Conservation (phyloP, 2,329 filamentous ascomycete genomes). For the Colletotrichum sp. region DNA sequence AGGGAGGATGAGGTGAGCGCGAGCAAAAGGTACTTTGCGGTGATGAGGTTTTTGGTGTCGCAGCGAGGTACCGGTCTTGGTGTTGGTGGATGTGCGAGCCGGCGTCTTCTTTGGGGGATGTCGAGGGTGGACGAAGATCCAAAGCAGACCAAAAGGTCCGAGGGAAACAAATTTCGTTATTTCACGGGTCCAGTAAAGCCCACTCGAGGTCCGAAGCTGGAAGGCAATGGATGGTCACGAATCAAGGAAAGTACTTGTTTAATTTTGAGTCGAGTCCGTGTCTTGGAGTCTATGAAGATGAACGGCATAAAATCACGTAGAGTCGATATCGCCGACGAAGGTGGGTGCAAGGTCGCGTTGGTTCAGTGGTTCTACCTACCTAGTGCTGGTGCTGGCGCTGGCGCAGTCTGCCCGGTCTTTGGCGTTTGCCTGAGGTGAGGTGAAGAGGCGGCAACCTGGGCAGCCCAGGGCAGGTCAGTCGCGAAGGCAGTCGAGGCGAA, state of each 20-base stretch:
- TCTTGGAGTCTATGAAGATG: neutral
- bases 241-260: neutral
- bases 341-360: neutral
- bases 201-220: neutral
- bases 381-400: neutral
- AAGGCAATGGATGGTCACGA: neutral
- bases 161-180: neutral
- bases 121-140: neutral
- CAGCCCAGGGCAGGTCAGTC: neutral
- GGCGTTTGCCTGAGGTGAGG: neutral
- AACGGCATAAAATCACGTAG: neutral
- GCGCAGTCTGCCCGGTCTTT: neutral
- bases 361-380: neutral
- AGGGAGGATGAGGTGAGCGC: neutral
- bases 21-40: neutral
- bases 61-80: neutral
- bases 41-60: neutral
- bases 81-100: neutral
- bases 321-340: neutral
- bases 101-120: neutral
- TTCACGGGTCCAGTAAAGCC: neutral
- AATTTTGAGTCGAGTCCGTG: neutral
- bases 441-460: neutral
- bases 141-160: neutral
- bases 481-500: neutral